Evolutionary conservation across 2,329 filamentous ascomycete genomes (phyloP).

Genomic region (Fusarium udum): DNA sequence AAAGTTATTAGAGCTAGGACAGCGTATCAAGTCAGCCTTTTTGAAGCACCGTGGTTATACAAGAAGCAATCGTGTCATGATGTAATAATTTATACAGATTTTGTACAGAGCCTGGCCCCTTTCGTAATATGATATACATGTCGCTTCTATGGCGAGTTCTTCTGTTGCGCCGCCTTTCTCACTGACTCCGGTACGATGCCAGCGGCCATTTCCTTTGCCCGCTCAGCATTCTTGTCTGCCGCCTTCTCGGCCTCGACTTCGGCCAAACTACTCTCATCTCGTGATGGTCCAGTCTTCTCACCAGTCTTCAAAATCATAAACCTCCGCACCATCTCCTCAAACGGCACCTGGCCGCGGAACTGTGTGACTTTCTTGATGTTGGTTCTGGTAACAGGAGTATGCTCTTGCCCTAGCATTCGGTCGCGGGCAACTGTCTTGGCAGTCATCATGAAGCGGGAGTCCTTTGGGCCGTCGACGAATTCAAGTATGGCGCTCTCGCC

Average conservation of each 20-base stretch:
- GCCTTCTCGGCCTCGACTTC: constrained; percentile 27
- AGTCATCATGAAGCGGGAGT: constrained; percentile 94
- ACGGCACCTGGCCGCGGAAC: constrained; percentile 71
- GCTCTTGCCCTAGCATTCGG: constrained; percentile 61
- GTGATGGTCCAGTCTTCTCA: background rate
- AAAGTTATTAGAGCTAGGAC: background rate
- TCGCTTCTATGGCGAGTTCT: constrained; percentile 33
- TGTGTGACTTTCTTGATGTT: constrained; percentile 90
- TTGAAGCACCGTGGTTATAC: constrained; percentile 7
- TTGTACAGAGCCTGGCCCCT: constrained; percentile 42
- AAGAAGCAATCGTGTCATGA: constrained; percentile 30
- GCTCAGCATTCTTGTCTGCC: constrained; percentile 45
- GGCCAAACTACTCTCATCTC: constrained; percentile 26
- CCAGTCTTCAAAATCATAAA: constrained; percentile 46
- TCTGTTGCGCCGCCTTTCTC: constrained; percentile 34
- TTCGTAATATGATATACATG: constrained; percentile 37
- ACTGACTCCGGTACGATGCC: constrained; percentile 43
- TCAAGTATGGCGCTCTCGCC: constrained; percentile 91
- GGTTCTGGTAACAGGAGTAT: constrained; percentile 76
- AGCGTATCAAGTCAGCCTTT: background rate
- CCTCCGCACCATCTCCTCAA: constrained; percentile 71
- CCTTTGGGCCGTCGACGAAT: constrained; percentile 91
- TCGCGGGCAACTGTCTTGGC: constrained; percentile 81
- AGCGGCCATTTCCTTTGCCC: constrained; percentile 47
- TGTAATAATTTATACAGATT: constrained; percentile 44